A percentile compares a stretch with the other conserved stretches of the same genome.
Evolutionary conservation across 768 basidiomycete genomes (phyloP).

Genomic region (Mycena latifolia): DNA sequence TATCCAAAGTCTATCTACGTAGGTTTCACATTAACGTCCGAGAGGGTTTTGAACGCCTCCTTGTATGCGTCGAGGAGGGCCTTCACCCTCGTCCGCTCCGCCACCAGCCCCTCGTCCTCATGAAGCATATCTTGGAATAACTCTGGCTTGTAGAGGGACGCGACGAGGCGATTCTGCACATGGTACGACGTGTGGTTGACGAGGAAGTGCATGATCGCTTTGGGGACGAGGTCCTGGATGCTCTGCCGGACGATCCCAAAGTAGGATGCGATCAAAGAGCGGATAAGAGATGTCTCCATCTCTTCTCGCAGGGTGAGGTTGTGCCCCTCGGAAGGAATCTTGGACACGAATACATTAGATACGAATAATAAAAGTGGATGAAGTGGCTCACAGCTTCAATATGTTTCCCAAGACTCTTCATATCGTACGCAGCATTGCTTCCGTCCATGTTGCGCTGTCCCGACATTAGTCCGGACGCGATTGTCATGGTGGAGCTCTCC

Average conservation of each 20-base stretch:
- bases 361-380: slow-evolving; percentile 3
- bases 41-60: slow-evolving; percentile 90
- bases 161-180: slow-evolving; percentile 96
- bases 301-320: slow-evolving; percentile 88
- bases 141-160: slow-evolving; percentile 94
- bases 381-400: slow-evolving; percentile 89
- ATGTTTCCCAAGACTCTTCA: slow-evolving; percentile 98
- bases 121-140: slow-evolving; percentile 91
- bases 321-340: slow-evolving; percentile 71
- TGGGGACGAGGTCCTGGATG: slow-evolving; percentile 97
- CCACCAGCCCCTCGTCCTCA: slow-evolving; percentile 95
- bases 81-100: slow-evolving; percentile 94
- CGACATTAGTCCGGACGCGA: slow-evolving; percentile 74
- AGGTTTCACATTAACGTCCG: slow-evolving; percentile 84
- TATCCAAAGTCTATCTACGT: too few relatives aligned
- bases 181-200: slow-evolving; percentile 98
- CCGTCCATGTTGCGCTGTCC: slow-evolving; percentile 77
- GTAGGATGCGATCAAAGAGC: slow-evolving; percentile 95
- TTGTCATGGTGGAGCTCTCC: slow-evolving; percentile 51
- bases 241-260: slow-evolving; percentile 96
- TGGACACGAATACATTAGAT: slow-evolving; percentile 36
- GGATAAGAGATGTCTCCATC: slow-evolving; percentile 96
- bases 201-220: slow-evolving; percentile 98
- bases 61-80: slow-evolving; percentile 95
- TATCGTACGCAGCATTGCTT: slow-evolving; percentile 91